Evolutionary conservation across 2,329 filamentous ascomycete species (phyloP).

Genomic region (Apiospora marii): DNA sequence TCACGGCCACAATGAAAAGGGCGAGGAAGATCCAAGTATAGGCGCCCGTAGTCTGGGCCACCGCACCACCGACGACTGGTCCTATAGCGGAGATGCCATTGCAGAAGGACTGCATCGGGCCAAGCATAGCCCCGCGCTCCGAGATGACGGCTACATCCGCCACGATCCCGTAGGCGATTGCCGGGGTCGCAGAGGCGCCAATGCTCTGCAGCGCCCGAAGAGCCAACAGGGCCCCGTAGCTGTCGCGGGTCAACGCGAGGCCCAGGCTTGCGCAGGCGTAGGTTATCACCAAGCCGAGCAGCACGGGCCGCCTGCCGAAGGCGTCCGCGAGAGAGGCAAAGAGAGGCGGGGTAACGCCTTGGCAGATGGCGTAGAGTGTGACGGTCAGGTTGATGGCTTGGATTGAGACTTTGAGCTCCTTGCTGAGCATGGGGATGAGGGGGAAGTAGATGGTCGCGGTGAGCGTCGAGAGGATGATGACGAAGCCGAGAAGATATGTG

Average conservation of each 20-base stretch:
- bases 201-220: constrained; percentile 53
- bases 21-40: constrained; percentile 18
- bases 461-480: constrained; percentile 26
- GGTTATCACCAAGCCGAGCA: constrained; percentile 38
- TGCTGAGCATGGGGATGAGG: constrained; percentile 23
- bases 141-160: constrained; percentile 14
- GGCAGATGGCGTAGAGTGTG: constrained; percentile 27
- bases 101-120: constrained; percentile 19
- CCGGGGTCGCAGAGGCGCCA: constrained; percentile 49
- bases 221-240: constrained; percentile 45
- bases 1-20: not conserved
- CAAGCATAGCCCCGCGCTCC: constrained; percentile 21
- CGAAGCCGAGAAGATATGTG: constrained; percentile 25
- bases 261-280: constrained; percentile 52
- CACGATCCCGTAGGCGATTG: constrained; percentile 38
- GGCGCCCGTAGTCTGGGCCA: constrained; percentile 6
- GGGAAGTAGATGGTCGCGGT: constrained; percentile 29
- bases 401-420: constrained; percentile 21
- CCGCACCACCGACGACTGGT: constrained; percentile 16
- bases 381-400: constrained; percentile 28
- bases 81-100: constrained; percentile 20
- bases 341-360: constrained; percentile 23
- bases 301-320: constrained; percentile 13
- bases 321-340: constrained; percentile 23
- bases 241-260: constrained; percentile 45